Base-by-base conservation (phyloP, 2,329 filamentous ascomycete species). In the Kalaharituber pfeilii region DNA sequence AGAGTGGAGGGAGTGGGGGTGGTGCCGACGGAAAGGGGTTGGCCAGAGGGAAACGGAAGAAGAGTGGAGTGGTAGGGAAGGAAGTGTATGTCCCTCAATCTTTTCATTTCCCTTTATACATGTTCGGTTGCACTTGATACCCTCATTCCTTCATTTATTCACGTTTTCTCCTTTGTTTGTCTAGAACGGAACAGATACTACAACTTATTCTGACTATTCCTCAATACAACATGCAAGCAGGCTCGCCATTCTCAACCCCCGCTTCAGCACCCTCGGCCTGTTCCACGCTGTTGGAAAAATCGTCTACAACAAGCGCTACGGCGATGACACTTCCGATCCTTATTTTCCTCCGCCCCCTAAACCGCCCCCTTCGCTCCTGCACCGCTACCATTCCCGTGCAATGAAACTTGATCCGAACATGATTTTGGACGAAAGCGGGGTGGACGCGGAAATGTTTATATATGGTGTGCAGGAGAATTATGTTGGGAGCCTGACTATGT, bases 211-310 rank as follows among this genome's bases (percentile, higher is more conserved):
- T 26, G n/a, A 49, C 15, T 18, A 39, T 39, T 15, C 5, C 1
- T 36, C 33, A 13, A 4, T 18, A 39, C 33, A 13, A 9, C n/a
- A n/a, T n/a, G n/a, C n/a, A n/a, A n/a, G n/a, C 55, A 59, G 57
- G 22, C 30, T 59, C 6, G 55, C 56, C 25, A 20, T 59, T 11
- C 27, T 47, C 24, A 15, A 20, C 5, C 42, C 42, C 1, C 78
- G 91, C 54, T 91, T 96, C 69, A 82, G 84, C 15, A 94, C 82
- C 59, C 72, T 98, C 2, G 91, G 89, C 1, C 86, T 98, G 51
- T 98, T 98, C 65, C 91, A 98, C 67, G 87, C 91, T 0, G 84
- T 96, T 11, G 91, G 89, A 2, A 95, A 91, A 66, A 85, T 98
- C 2, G 81, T 96, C 0, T 94, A 96, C 71, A 98, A 98, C 71